These are phyloP conservation scores for Phaeoacremonium minimum DNA, from an alignment of 2,329 filamentous ascomycete genomes.

Conservation along the genomic window DNA sequence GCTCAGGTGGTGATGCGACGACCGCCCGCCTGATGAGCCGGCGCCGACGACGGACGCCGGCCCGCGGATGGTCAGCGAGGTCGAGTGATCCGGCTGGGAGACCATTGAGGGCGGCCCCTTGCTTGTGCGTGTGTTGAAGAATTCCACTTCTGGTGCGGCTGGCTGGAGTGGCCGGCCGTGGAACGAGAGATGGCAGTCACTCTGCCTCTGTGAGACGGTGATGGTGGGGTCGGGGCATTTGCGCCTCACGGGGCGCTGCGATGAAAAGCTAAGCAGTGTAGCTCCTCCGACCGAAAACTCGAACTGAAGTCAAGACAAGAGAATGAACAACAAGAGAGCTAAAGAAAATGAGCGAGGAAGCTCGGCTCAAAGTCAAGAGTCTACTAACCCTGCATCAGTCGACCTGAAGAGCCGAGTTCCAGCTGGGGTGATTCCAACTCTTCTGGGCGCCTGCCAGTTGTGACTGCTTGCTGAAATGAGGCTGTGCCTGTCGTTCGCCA, in stretches of 20 bases:
- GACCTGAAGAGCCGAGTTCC: too few relatives aligned
- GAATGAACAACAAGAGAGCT: not conserved
- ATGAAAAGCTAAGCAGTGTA: too few relatives aligned
- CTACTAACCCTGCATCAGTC: conserved; percentile 1
- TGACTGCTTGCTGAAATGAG: conserved; percentile 4
- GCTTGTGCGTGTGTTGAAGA: not conserved
- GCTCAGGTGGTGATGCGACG: conserved; percentile 6
- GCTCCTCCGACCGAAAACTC: too few relatives aligned
- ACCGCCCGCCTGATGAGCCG: conserved; percentile 13
- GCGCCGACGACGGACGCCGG: conserved; percentile 23
- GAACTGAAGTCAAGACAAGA: conserved; percentile 1
- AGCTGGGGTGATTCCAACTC: not conserved
- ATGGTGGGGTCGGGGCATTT: too few relatives aligned
- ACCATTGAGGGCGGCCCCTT: conserved; percentile 19
- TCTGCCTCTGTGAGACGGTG: too few relatives aligned
- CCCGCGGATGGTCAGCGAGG: conserved; percentile 25
- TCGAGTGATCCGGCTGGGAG: conserved; percentile 24
- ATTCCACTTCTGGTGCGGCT: not conserved
- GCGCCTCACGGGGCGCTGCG: too few relatives aligned
- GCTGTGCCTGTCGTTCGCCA: conserved; percentile 8
- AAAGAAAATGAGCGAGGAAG: not conserved
- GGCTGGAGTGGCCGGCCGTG: not conserved
- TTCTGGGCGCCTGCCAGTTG: not conserved
- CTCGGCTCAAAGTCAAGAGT: too few relatives aligned
- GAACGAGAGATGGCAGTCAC: too few relatives aligned